phyloP scores from a whole-genome alignment of 192 early-diverging fungal genomes.

The Coemansia sp. region DNA sequence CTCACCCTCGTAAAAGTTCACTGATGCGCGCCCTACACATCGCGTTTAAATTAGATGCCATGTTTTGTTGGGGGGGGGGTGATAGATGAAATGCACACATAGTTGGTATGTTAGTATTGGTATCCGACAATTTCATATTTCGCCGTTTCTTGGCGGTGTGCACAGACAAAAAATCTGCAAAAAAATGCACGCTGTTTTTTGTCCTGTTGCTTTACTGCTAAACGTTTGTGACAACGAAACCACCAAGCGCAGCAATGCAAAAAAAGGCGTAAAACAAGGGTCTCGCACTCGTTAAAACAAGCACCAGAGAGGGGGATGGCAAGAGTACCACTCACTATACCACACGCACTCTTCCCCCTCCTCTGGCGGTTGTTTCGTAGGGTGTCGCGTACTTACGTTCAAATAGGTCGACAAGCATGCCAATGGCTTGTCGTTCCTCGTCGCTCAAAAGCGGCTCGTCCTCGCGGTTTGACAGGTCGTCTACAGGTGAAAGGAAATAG shows the following conservation, averaged over 20 bases:
- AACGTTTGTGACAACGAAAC: conserved; percentile 2
- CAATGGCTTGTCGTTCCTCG: conserved; percentile 51
- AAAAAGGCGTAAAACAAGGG: background rate
- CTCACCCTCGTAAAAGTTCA: conserved; percentile 83
- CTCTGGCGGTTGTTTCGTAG: background rate
- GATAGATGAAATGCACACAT: background rate
- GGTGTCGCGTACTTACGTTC: conserved; percentile 37
- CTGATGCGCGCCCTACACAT: conserved; percentile 66
- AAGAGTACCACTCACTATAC: too few relatives aligned
- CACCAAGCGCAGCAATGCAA: background rate
- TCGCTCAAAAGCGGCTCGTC: conserved; percentile 48
- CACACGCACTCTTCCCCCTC: too few relatives aligned
- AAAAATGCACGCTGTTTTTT: background rate
- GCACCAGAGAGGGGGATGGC: background rate
- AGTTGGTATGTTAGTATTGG: too few relatives aligned
- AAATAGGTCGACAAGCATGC: conserved; percentile 54
- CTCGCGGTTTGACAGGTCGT: conserved; percentile 35
- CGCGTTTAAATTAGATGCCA: background rate
- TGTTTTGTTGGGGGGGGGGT: background rate
- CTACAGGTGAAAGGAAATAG: conserved; percentile 19
- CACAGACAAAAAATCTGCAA: conserved; percentile 4
- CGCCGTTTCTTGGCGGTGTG: background rate
- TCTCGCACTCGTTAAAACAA: background rate
- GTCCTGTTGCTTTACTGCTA: conserved; percentile 1
- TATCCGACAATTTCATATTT: background rate